Conservation (phyloP, 176 grass and related monocot species). For the Elaeis guineensis region DNA sequence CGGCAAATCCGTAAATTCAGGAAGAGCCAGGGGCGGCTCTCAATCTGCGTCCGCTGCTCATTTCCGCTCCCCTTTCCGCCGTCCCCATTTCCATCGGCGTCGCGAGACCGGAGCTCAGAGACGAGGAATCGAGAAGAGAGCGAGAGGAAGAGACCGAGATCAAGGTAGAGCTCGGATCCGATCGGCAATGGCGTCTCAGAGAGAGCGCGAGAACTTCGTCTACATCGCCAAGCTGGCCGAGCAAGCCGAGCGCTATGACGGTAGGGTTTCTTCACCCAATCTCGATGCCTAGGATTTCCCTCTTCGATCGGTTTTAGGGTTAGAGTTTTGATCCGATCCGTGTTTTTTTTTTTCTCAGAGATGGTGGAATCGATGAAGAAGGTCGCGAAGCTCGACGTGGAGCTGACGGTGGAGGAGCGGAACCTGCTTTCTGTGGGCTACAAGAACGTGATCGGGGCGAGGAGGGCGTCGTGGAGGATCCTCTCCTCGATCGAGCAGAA, state of each 20-base stretch:
- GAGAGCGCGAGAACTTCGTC: conserved; percentile 10
- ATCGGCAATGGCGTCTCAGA: conserved; percentile 11
- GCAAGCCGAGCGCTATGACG: not conserved
- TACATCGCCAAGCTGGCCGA: conserved; percentile 13
- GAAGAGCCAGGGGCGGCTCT: no score
- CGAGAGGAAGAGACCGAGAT: no score
- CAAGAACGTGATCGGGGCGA: conserved; percentile 17
- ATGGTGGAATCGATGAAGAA: conserved; percentile 21
- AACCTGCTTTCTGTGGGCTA: conserved; percentile 18
- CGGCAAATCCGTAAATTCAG: no score
- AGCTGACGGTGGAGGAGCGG: conserved; percentile 19
- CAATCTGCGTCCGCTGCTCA: no score
- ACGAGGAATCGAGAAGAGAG: no score
- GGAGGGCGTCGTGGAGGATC: conserved; percentile 17
- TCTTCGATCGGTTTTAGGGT: not conserved
- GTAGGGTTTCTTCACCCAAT: no score
- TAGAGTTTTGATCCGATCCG: not conserved
- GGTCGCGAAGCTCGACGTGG: conserved; percentile 14
- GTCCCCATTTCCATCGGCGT: no score
- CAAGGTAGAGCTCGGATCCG: not conserved
- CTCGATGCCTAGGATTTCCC: no score
- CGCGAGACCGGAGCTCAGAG: no score
- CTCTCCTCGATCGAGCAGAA: conserved; percentile 24
- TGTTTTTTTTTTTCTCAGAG: not conserved
- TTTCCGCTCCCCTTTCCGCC: no score